phyloP scores from a whole-genome alignment of 2,329 filamentous ascomycete genomes.

The Atkinsonella hypoxylon region DNA sequence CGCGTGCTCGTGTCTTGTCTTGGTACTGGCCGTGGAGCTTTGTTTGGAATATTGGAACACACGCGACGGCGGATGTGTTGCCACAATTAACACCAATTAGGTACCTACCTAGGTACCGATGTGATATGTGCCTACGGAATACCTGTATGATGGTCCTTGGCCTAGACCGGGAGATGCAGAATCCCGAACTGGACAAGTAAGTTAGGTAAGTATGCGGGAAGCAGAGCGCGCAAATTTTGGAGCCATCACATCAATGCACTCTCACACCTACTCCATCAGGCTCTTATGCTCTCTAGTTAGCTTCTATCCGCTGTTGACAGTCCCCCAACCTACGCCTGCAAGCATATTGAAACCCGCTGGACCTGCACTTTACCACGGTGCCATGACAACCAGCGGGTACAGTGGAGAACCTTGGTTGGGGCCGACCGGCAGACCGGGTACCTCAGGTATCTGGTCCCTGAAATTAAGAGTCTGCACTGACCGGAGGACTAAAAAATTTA shows the following conservation, averaged over 20 bases:
- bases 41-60: conserved; percentile 4
- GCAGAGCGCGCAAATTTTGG: neutral
- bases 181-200: neutral
- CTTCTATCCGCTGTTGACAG: neutral
- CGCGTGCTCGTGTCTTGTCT: neutral
- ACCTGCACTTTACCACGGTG: conserved; percentile 14
- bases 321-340: neutral
- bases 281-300: neutral
- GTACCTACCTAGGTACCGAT: no score
- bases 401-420: neutral
- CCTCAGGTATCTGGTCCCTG: no score
- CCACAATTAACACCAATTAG: no score
- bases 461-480: no score
- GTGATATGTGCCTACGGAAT: no score
- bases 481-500: no score
- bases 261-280: neutral
- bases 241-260: neutral
- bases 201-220: neutral
- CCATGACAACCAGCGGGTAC: conserved; percentile 12
- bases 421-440: neutral
- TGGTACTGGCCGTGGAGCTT: neutral
- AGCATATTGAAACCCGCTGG: conserved; percentile 1
- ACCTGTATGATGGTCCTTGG: no score
- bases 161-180: no score
- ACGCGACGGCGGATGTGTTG: conserved; percentile 1